These are phyloP conservation scores for Paramecium primaurelia DNA, from an alignment of 73 alveolate genomes.

Conservation along the genomic window DNA sequence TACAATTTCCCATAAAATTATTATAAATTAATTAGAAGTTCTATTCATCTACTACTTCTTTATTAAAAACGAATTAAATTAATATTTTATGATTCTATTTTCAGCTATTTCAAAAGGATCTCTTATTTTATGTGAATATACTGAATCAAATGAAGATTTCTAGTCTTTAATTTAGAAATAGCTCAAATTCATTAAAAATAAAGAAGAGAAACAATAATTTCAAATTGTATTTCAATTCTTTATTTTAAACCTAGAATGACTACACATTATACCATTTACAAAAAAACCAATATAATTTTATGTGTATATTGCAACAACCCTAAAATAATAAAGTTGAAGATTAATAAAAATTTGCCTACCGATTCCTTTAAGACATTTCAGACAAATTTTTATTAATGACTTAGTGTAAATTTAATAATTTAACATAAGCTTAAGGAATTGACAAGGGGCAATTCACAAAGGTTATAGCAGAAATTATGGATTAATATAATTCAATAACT, in stretches of 20 bases:
- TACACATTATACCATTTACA: neutral
- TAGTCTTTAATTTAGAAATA: neutral
- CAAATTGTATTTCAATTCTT: neutral
- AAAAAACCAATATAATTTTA: neutral
- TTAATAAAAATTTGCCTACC: neutral
- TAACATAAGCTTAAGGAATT: neutral
- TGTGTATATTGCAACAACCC: neutral
- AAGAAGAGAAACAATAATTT: neutral
- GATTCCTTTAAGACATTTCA: neutral
- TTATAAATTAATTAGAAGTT: neutral
- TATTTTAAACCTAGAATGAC: neutral
- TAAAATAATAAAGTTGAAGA: neutral
- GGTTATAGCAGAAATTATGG: neutral
- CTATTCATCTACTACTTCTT: neutral
- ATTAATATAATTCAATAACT: neutral
- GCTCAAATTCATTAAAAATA: neutral
- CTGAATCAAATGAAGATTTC: neutral
- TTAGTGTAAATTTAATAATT: neutral
- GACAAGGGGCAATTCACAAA: neutral
- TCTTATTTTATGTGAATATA: neutral
- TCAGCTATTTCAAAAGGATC: conserved; percentile 4
- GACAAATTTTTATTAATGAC: neutral
- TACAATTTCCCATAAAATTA: neutral
- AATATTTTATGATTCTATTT: neutral
- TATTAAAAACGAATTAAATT: neutral